Conservation (phyloP, 2,329 filamentous ascomycete species). For the Fusarium tjaetaba region DNA sequence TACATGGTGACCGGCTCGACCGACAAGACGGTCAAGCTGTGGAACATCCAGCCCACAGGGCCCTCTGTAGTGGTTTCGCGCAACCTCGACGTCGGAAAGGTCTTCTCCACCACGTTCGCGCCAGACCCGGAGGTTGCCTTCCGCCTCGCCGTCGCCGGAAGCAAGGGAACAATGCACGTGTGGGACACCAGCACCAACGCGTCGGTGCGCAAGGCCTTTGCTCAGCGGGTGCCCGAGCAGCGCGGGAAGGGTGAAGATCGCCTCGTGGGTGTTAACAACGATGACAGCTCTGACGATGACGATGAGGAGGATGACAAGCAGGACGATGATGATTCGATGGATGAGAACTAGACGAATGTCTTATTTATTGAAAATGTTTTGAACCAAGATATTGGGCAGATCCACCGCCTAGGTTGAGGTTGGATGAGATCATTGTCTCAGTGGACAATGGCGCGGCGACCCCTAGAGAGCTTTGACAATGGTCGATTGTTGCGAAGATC, state of each 20-base stretch:
- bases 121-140: slow-evolving; percentile 93
- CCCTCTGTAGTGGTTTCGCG: slow-evolving; percentile 92
- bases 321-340: slow-evolving; percentile 62
- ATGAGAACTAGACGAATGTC: slow-evolving; percentile 58
- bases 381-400: slow-evolving; percentile 7
- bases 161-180: slow-evolving; percentile 90
- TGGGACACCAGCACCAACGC: slow-evolving; percentile 97
- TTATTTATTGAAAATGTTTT: slow-evolving; percentile 6
- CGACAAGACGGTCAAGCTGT: slow-evolving; percentile 95
- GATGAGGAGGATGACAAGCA: slow-evolving; percentile 65
- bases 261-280: slow-evolving; percentile 77
- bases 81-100: slow-evolving; percentile 92
- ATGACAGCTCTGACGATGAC: slow-evolving; percentile 73
- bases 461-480: slow-evolving; percentile 13
- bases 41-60: slow-evolving; percentile 85
- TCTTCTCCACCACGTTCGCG: slow-evolving; percentile 91
- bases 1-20: slow-evolving; percentile 94
- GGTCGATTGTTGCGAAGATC: slow-evolving; percentile 9
- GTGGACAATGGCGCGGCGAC: slow-evolving; percentile 11
- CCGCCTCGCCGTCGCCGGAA: slow-evolving; percentile 90
- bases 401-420: slow-evolving; percentile 6
- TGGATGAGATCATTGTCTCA: slow-evolving; percentile 23
- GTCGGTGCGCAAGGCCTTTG: slow-evolving; percentile 86
- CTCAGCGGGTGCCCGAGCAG: slow-evolving; percentile 67
- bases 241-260: slow-evolving; percentile 76